A percentile compares a stretch with the other conserved stretches of the same genome.
These are phyloP conservation scores for Tuber brumale DNA, from an alignment of 495 filamentous ascomycete species.

Conservation along the genomic window DNA sequence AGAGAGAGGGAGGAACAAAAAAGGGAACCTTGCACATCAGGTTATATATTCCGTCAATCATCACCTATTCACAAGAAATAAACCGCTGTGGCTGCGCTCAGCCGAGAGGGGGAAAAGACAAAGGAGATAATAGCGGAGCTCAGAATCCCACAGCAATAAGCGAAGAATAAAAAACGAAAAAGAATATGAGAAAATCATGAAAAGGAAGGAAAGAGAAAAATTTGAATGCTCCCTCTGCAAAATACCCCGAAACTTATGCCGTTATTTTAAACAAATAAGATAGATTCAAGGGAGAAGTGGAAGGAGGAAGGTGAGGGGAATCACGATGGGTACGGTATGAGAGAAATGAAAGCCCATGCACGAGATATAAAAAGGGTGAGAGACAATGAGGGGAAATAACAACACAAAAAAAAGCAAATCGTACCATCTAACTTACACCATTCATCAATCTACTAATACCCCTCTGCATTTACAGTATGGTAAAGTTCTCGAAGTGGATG, in stretches of 20 bases:
- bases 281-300: conserved; percentile 10
- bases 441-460: conserved; percentile 16
- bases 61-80: conserved; percentile 1
- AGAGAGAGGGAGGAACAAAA: not conserved
- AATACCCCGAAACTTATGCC: conserved; percentile 13
- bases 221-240: not conserved
- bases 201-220: not conserved
- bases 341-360: conserved; percentile 12
- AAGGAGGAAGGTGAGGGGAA: not conserved
- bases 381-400: not conserved
- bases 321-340: not conserved
- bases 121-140: not conserved
- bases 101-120: not conserved
- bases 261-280: conserved; percentile 20
- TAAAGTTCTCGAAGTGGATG: not conserved
- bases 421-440: conserved; percentile 32
- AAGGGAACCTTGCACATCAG: not conserved
- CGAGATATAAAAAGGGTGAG: conserved; percentile 7
- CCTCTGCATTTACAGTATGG: conserved; percentile 9
- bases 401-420: conserved; percentile 8
- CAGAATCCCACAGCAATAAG: not conserved
- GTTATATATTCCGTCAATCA: not conserved
- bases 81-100: not conserved
- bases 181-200: not conserved
- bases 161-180: not conserved